Evolutionary conservation across 1,139 yeast species (phyloP), one percentile per base, ranked within the genome.

Genomic region (Arxiozyma slooffiae): DNA sequence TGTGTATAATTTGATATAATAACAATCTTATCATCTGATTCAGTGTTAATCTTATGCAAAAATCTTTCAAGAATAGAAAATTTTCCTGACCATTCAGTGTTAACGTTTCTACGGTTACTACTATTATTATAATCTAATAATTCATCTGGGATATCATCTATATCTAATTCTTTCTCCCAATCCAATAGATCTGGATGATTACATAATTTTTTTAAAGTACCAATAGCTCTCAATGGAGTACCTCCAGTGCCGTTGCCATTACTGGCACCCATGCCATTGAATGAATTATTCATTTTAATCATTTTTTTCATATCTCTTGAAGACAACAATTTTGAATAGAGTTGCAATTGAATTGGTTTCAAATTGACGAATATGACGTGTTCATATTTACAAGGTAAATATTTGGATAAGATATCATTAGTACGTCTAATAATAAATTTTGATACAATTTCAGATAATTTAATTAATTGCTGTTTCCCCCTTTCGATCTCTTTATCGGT

Each of bases 341-440:
- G 67, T 2, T 74, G 68, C 50, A 73, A 72, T 67, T 92, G 99
- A 71, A 90, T 76, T 1, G 89, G 89, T 1, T 94, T 78, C 52
- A 92, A 71, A 34, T 83, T 84, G 52, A 95, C 90, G 66, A 92
- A 92, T 17, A 92, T 83, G 42, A 92, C 98, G 67, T 92, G 96
- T 66, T 92, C 99, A 66, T 89, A 90, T 67, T 92, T 92, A 57
- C 94, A 87, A 0, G 98, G 98, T 52, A 92, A 73, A 63, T 92
- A 92, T 68, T 92, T 92, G 43, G 97, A 85, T 53, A 92, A 73
- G 59, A 92, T 87, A 68, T 94, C 98, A 69, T 92, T 92, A 0
- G 98, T 90, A 64, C 99, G 81, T 64, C 99, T 78, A 54, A 92
- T 94, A 65, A 94, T 92, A 64, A 90, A 89, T 59, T 82, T 85